These are phyloP conservation scores for Saccharomyces cerevisiae DNA, from an alignment of 805 yeast genomes.

Conservation along the genomic window DNA sequence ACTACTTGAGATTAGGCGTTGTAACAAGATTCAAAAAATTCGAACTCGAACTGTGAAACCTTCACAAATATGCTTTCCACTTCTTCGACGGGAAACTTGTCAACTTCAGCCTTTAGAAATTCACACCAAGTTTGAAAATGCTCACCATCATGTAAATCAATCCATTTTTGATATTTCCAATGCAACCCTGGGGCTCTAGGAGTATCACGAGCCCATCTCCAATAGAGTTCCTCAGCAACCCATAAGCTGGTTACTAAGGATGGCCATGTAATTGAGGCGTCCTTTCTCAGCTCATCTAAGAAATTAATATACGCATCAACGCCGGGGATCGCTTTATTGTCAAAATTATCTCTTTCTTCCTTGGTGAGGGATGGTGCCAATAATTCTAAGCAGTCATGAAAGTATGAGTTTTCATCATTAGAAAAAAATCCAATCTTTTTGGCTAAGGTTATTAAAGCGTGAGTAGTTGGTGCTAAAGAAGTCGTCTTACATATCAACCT, in stretches of 20 bases:
- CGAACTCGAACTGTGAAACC: slow-evolving; percentile 35
- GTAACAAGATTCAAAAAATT: slow-evolving; percentile 43
- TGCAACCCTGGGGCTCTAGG: slow-evolving; percentile 28
- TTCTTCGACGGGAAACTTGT: slow-evolving; percentile 28
- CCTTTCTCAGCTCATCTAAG: slow-evolving; percentile 27
- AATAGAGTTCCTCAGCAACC: slow-evolving; percentile 43
- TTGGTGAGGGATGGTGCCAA: slow-evolving; percentile 10
- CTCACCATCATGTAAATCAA: slow-evolving; percentile 42
- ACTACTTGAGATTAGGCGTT: slow-evolving; percentile 9
- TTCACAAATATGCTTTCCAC: slow-evolving; percentile 28
- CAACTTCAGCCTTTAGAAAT: slow-evolving; percentile 38
- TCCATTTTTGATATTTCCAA: slow-evolving; percentile 46
- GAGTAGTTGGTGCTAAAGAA: slow-evolving; percentile 35
- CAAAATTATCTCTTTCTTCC: slow-evolving; percentile 12
- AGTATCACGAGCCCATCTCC: slow-evolving; percentile 43
- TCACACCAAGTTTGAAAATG: slow-evolving; percentile 42
- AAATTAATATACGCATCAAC: slow-evolving; percentile 35
- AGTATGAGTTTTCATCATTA: slow-evolving; percentile 42
- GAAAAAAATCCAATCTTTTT: slow-evolving; percentile 46
- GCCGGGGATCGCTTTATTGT: slow-evolving; percentile 16
- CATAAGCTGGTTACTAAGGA: slow-evolving; percentile 38
- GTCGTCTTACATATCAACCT: slow-evolving; percentile 38
- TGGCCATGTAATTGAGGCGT: slow-evolving; percentile 29
- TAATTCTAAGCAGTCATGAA: slow-evolving; percentile 30
- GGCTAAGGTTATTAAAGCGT: slow-evolving; percentile 35